Evolutionary conservation across 495 filamentous ascomycete species (phyloP).

Genomic region (Hypoxylon rickii): DNA sequence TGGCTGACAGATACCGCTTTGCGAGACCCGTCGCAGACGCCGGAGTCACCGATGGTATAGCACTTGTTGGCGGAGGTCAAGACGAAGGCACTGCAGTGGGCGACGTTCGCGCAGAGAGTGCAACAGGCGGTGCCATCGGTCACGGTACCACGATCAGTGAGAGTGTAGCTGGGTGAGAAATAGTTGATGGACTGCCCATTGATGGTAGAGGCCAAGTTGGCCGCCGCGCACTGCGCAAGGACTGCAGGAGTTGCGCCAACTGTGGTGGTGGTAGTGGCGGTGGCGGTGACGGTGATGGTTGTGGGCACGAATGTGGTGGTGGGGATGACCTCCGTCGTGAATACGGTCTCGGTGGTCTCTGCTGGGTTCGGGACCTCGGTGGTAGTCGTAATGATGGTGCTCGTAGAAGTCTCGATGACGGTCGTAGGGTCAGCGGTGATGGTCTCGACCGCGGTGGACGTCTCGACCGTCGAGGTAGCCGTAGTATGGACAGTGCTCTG

Average conservation of each 20-base stretch:
- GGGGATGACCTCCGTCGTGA: constrained; percentile 1
- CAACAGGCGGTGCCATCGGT: constrained; percentile 6
- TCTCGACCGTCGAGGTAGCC: background rate
- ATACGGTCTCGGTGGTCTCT: background rate
- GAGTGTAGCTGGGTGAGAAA: background rate
- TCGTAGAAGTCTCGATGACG: constrained; percentile 2
- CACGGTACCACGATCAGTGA: background rate
- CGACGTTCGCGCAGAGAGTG: background rate
- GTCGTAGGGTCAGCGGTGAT: constrained; percentile 9
- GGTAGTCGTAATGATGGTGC: constrained; percentile 5
- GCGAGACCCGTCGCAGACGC: constrained; percentile 1
- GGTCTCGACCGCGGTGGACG: background rate
- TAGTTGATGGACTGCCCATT: constrained; percentile 14
- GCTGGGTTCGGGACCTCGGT: constrained; percentile 13
- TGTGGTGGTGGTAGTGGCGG: background rate
- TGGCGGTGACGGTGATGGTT: background rate
- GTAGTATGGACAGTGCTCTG: background rate
- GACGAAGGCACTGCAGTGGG: constrained; percentile 10
- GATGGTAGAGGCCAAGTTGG: constrained; percentile 4
- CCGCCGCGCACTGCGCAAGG: constrained; percentile 5
- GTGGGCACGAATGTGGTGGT: constrained; percentile 9
- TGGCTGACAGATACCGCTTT: constrained; percentile 2
- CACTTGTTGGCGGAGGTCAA: background rate
- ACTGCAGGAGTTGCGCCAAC: constrained; percentile 11
- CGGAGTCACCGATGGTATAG: constrained; percentile 1